A percentile compares a stretch with the other conserved stretches of the same genome.
Conservation (phyloP, 768 basidiomycete genomes). For the Phanerochaete sordida region DNA sequence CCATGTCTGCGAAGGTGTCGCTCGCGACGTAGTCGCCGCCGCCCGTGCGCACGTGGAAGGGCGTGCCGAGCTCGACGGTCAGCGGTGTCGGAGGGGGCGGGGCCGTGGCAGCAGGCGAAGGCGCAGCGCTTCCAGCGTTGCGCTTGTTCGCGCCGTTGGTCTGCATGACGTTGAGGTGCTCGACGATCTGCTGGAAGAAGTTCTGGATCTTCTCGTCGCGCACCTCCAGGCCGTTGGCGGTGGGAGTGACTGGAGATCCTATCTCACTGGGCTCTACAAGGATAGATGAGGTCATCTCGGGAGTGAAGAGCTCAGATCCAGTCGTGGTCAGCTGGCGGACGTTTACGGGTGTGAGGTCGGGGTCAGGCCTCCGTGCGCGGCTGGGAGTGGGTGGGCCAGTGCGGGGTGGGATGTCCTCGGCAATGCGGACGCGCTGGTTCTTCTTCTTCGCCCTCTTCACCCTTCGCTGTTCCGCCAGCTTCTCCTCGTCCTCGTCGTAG, state of each 20-base stretch:
- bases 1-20: constrained; percentile 11
- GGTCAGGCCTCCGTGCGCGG: constrained; percentile 36
- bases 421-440: constrained; percentile 10
- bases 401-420: constrained; percentile 42
- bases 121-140: background rate
- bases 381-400: constrained; percentile 61
- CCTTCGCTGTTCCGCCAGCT: constrained; percentile 29
- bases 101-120: constrained; percentile 1
- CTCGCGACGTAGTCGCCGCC: background rate
- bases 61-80: constrained; percentile 12
- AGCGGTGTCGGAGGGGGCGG: constrained; percentile 10
- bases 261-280: background rate
- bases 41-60: constrained; percentile 4
- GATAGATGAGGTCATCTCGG: constrained; percentile 8
- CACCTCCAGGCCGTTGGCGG: constrained; percentile 53
- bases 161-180: constrained; percentile 75
- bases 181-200: constrained; percentile 84
- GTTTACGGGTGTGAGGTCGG: constrained; percentile 15
- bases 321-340: constrained; percentile 16
- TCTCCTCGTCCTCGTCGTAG: constrained; percentile 68
- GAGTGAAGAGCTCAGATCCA: constrained; percentile 10
- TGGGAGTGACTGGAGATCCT: background rate
- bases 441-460: constrained; percentile 25
- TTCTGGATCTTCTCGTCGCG: constrained; percentile 74
- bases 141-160: constrained; percentile 18